Evolutionary conservation across 768 basidiomycete genomes (phyloP), one percentile per base, ranked within the genome.

Genomic region (Terana coerulea): DNA sequence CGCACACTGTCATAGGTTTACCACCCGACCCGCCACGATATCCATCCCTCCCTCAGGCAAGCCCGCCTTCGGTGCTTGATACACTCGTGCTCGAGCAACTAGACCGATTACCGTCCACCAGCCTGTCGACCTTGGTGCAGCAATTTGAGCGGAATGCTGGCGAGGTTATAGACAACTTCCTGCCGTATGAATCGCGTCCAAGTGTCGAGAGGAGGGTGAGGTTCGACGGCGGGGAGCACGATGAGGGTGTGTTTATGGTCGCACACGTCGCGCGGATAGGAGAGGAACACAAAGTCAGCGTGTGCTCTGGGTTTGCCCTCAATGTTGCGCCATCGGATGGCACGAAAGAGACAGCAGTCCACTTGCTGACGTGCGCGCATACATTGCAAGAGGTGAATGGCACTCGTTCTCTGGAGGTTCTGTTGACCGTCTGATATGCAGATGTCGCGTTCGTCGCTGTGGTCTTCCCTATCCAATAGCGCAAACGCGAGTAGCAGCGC

Each of bases 221-320:
- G 29, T 65, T 63, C 47, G 63, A 65, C n/a, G n/a, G n/a, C n/a
- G n/a, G n/a, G 2, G 31, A 48, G 5, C 33, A 31, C 6, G 66
- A 63, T 46, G 63, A 61, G 48, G 70, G 71, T 19, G 66, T 80
- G 1, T 69, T 78, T 12, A 63, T 80, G 36, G 70, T 86, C 25
- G 82, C 77, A 10, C 82, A 86, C 55, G 77, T 76, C 40, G 64
- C 71, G 5, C 67, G 68, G 30, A 64, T 67, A 12, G 52, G 56
- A 11, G 60, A 68, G 34, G 67, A 70, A 21, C 68, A 75, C 56
- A 76, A 76, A 62, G 64, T 84, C 22, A 70, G 74, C 3, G 61
- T 83, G 11, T 79, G 75, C 35, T 81, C 81, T 15, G 84, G 79
- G 2, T 86, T 87, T 63, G 75, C 72, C 5, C 56, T 86, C 44